phyloP scores from a whole-genome alignment of 1,139 yeast species.

The Debaryomyces singareniensis region DNA sequence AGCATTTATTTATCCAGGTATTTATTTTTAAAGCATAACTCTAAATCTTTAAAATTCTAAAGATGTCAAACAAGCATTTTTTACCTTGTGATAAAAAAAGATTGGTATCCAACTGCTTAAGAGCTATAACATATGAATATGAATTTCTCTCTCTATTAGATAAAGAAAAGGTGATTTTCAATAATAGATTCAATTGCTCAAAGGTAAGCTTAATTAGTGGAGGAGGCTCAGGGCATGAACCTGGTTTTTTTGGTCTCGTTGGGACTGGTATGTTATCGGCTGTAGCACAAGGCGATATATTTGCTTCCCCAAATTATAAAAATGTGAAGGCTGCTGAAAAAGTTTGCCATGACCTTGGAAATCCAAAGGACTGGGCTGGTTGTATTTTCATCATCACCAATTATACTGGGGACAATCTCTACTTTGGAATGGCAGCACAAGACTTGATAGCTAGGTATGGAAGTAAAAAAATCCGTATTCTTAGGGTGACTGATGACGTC shows the following conservation, averaged over 20 bases:
- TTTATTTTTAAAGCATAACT: neutral
- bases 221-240: conserved; percentile 46
- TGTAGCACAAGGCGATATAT: conserved; percentile 41
- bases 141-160: conserved; percentile 15
- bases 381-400: conserved; percentile 16
- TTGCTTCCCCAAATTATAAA: conserved; percentile 39
- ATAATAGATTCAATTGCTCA: conserved; percentile 18
- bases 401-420: conserved; percentile 28
- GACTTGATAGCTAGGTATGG: conserved; percentile 21
- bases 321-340: conserved; percentile 34
- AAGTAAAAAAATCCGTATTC: conserved; percentile 16
- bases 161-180: conserved; percentile 29
- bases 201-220: conserved; percentile 34
- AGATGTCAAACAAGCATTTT: conserved; percentile 18
- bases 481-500: conserved; percentile 37
- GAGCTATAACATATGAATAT: conserved; percentile 11
- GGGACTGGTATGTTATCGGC: conserved; percentile 40
- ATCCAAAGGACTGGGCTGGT: too few species aligned
- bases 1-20: too few species aligned
- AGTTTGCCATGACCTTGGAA: conserved; percentile 15
- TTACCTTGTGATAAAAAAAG: conserved; percentile 13
- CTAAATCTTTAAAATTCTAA: conserved; percentile 1
- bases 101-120: conserved; percentile 14
- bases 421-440: conserved; percentile 30
- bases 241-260: conserved; percentile 40